Evolutionary conservation across 768 basidiomycete genomes (phyloP).

Genomic region (Psilocybe subaeruginosa): DNA sequence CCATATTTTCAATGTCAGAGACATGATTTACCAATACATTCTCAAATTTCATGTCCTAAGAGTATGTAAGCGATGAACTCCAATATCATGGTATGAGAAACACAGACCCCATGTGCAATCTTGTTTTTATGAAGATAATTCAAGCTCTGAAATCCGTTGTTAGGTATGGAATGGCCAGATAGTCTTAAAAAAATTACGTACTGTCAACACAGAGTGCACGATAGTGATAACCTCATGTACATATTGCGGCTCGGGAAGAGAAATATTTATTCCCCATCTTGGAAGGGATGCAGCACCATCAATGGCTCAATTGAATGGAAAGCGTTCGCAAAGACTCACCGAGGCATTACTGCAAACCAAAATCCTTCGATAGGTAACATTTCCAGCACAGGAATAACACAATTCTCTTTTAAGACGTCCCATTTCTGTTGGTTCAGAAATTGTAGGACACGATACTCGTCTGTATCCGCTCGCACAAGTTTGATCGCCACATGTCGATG

Average conservation of each 20-base stretch:
- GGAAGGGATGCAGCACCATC: too few species aligned
- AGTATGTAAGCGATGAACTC: neutral
- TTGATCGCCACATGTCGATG: constrained; percentile 28
- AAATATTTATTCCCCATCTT: neutral
- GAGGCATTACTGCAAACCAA: constrained; percentile 32
- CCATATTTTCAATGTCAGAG: neutral
- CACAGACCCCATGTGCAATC: neutral
- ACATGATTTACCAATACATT: neutral
- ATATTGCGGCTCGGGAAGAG: neutral
- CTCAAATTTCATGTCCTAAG: neutral
- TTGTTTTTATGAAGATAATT: neutral
- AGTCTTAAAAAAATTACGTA: neutral
- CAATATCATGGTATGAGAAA: neutral
- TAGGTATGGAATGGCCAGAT: neutral
- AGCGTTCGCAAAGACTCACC: constrained; percentile 9
- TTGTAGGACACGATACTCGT: constrained; percentile 23
- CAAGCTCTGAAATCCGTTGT: neutral
- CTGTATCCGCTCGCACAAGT: constrained; percentile 16
- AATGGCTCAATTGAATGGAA: too few species aligned
- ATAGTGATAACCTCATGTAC: neutral
- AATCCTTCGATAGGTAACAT: constrained; percentile 21
- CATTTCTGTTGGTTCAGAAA: constrained; percentile 16
- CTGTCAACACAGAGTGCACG: neutral
- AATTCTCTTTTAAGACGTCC: constrained; percentile 2
- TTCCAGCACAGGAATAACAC: constrained; percentile 26